These are phyloP conservation scores for Paecilomyces sp. DNA, from an alignment of 2,329 filamentous ascomycete genomes.

Conservation along the genomic window DNA sequence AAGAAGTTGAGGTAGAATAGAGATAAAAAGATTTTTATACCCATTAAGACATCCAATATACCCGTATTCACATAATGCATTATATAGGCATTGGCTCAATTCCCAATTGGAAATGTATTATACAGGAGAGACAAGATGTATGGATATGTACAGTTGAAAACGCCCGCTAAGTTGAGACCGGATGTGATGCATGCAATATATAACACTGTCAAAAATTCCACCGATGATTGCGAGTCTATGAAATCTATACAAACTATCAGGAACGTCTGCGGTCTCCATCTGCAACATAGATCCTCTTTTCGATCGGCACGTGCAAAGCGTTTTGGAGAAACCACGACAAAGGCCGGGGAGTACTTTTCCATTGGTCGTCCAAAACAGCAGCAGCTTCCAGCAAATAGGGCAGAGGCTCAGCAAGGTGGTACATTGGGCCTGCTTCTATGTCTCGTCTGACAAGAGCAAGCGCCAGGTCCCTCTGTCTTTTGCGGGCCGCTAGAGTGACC, in stretches of 20 bases:
- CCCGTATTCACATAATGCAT: neutral
- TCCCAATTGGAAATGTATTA: neutral
- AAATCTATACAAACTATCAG: neutral
- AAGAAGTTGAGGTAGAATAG: neutral
- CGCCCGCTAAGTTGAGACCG: neutral
- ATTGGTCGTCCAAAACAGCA: constrained; percentile 22
- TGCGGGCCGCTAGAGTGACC: constrained; percentile 13
- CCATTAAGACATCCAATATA: neutral
- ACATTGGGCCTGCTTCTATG: constrained; percentile 15
- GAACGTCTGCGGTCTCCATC: neutral
- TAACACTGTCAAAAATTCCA: neutral
- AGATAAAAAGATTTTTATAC: neutral
- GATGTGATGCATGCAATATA: neutral
- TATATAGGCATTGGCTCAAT: neutral
- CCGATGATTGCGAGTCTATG: neutral
- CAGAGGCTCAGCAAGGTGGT: constrained; percentile 16
- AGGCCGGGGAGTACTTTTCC: constrained; percentile 17
- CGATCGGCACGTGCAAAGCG: constrained; percentile 24
- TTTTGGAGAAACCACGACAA: constrained; percentile 24
- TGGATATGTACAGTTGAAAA: neutral
- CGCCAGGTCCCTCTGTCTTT: constrained; percentile 20
- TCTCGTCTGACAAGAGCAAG: constrained; percentile 21
- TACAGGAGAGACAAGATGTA: neutral
- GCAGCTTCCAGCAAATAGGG: constrained; percentile 29
- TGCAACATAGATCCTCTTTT: neutral